Evolutionary conservation across 2,329 filamentous ascomycete species (phyloP).

Genomic region (Plectosphaerella sp.): DNA sequence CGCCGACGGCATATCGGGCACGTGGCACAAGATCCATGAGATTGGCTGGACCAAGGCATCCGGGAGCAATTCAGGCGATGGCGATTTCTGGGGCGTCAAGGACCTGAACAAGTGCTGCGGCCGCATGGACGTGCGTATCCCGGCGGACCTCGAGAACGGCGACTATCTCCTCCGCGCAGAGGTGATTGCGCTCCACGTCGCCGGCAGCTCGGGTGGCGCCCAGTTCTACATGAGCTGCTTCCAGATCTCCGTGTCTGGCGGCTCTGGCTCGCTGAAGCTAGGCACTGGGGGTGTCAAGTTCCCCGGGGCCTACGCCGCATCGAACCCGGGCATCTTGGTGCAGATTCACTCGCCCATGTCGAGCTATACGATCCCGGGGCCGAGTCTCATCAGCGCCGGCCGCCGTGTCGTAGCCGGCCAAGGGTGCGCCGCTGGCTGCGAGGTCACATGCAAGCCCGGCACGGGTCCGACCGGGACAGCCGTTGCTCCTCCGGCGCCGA

Average conservation of each 20-base stretch:
- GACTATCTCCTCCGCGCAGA: slow-evolving; percentile 45
- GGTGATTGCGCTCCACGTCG: slow-evolving; percentile 42
- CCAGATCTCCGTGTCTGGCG: slow-evolving; percentile 24
- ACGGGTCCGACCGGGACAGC: slow-evolving; percentile 20
- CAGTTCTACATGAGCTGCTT: slow-evolving; percentile 36
- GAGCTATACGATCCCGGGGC: slow-evolving; percentile 38
- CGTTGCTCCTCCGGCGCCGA: slow-evolving; percentile 11
- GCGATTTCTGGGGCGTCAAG: slow-evolving; percentile 41
- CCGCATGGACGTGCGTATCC: slow-evolving; percentile 34
- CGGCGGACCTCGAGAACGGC: slow-evolving; percentile 23
- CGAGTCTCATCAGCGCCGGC: slow-evolving; percentile 34
- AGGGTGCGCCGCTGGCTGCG: slow-evolving; percentile 31
- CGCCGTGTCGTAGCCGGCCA: slow-evolving; percentile 33
- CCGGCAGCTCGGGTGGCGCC: slow-evolving; percentile 24
- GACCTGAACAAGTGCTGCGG: slow-evolving; percentile 33
- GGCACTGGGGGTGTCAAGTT: slow-evolving; percentile 25
- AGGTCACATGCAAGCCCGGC: slow-evolving; percentile 30
- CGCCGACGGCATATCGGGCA: slow-evolving; percentile 31
- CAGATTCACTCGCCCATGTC: slow-evolving; percentile 39
- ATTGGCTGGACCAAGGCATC: slow-evolving; percentile 33
- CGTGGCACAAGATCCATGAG: slow-evolving; percentile 51
- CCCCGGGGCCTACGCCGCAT: slow-evolving; percentile 38
- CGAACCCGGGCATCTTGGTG: slow-evolving; percentile 40
- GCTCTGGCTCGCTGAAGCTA: slow-evolving; percentile 18
- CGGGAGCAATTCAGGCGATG: slow-evolving; percentile 29